phyloP scores from a whole-genome alignment of 2,329 filamentous ascomycete genomes.

The Cladobotryum mycophilum region DNA sequence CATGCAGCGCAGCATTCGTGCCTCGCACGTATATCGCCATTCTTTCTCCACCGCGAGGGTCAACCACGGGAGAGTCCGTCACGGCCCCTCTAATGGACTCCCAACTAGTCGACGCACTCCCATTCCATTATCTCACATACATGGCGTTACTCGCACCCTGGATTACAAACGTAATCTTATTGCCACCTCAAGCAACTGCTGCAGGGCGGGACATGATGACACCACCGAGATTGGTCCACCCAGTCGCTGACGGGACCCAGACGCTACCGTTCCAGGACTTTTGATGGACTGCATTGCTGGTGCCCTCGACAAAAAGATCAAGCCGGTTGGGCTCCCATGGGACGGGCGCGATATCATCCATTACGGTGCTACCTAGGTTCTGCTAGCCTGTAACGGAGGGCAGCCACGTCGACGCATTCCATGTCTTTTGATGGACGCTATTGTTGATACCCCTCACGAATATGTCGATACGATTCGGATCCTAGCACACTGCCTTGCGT shows the following conservation, averaged over 20 bases:
- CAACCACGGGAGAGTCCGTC: slow-evolving; percentile 3
- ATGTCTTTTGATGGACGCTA: slow-evolving; percentile 10
- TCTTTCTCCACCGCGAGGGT: slow-evolving; percentile 4
- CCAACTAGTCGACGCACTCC: slow-evolving; percentile 2
- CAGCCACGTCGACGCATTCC: slow-evolving; percentile 6
- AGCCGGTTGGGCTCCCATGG: slow-evolving; percentile 19
- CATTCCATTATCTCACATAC: slow-evolving; percentile 6
- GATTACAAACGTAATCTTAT: not conserved
- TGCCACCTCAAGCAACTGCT: slow-evolving; percentile 4
- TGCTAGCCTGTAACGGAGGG: slow-evolving; percentile 2
- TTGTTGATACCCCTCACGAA: slow-evolving; percentile 11
- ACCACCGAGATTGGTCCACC: slow-evolving; percentile 15
- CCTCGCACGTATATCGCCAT: slow-evolving; percentile 2
- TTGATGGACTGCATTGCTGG: slow-evolving; percentile 8
- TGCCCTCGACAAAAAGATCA: slow-evolving; percentile 16
- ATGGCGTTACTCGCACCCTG: slow-evolving; percentile 5
- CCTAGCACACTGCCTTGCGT: slow-evolving; percentile 20
- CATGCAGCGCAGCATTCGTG: slow-evolving; percentile 6
- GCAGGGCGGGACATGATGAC: slow-evolving; percentile 9
- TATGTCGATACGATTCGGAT: slow-evolving; percentile 19
- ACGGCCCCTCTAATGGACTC: slow-evolving; percentile 7
- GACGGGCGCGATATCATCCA: slow-evolving; percentile 20
- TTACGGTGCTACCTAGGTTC: slow-evolving; percentile 12
- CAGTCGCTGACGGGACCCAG: slow-evolving; percentile 10
- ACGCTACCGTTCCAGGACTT: slow-evolving; percentile 7